Conservation (phyloP, 164 flowering plant species). For the Platanus orientalis region DNA sequence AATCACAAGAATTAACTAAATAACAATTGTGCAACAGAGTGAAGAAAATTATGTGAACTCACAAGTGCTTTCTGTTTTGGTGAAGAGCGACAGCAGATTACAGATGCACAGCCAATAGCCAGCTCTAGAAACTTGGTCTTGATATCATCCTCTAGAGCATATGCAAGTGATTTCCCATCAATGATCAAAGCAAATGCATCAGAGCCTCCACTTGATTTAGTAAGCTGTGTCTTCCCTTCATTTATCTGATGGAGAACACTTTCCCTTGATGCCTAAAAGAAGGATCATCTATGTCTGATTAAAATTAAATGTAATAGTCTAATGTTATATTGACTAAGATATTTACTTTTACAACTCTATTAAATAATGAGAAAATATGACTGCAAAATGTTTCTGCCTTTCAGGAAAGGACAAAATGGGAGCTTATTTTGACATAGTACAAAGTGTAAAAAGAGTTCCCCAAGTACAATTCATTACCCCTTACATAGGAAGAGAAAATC, state of each 20-base stretch:
- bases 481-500: no score
- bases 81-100: slow-evolving; percentile 59
- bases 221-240: not conserved
- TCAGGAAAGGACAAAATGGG: no score
- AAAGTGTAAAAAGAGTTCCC: no score
- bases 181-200: not conserved
- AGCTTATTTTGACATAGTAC: no score
- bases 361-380: no score
- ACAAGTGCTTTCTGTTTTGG: slow-evolving; percentile 67
- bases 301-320: no score
- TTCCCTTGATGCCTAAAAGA: not conserved
- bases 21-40: no score
- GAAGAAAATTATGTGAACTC: slow-evolving; percentile 7
- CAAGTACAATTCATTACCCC: no score
- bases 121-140: slow-evolving; percentile 14
- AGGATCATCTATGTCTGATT: no score
- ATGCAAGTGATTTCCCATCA: not conserved
- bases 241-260: not conserved
- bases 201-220: not conserved
- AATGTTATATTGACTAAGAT: no score
- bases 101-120: slow-evolving; percentile 55
- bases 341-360: no score
- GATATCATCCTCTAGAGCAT: slow-evolving; percentile 1
- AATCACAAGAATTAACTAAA: not conserved
- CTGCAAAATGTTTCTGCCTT: no score